Evolutionary conservation across 441 rosid genomes (phyloP).

Genomic region (Cnidoscolus chayamansa): DNA sequence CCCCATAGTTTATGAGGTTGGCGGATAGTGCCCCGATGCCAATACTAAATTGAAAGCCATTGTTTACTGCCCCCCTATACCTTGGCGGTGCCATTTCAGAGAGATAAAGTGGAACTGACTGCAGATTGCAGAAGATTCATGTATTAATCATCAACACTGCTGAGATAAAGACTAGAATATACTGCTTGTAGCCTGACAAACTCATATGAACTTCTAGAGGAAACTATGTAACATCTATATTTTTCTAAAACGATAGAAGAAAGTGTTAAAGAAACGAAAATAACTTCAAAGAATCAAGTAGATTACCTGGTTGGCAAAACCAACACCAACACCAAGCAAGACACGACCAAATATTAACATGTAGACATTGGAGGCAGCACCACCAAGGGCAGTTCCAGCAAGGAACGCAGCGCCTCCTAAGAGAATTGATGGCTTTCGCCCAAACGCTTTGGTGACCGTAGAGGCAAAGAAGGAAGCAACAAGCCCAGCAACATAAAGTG

Average conservation of each 20-base stretch:
- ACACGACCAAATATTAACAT: constrained; percentile 76
- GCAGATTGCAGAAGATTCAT: background rate
- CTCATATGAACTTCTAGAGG: background rate
- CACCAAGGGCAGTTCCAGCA: constrained; percentile 59
- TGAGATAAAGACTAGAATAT: background rate
- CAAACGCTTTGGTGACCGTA: constrained; percentile 41
- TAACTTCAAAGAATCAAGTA: background rate
- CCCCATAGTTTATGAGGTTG: constrained; percentile 52
- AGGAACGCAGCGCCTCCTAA: constrained; percentile 62
- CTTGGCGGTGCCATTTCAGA: constrained; percentile 77
- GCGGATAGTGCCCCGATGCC: constrained; percentile 65
- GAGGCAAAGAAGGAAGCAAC: constrained; percentile 63
- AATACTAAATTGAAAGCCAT: constrained; percentile 65
- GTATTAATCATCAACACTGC: background rate
- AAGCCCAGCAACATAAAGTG: constrained; percentile 68
- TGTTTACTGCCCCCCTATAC: constrained; percentile 79
- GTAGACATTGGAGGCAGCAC: constrained; percentile 49
- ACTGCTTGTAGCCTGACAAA: background rate
- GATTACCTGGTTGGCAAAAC: constrained; percentile 72
- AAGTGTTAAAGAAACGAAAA: background rate
- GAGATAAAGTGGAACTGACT: constrained; percentile 57
- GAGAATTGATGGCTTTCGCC: constrained; percentile 61
- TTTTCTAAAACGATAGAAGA: too few species aligned
- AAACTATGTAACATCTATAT: too few species aligned
- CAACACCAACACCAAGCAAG: constrained; percentile 75